Base-by-base conservation (phyloP, 208 protist species). In the Trypanosoma melophagium region DNA sequence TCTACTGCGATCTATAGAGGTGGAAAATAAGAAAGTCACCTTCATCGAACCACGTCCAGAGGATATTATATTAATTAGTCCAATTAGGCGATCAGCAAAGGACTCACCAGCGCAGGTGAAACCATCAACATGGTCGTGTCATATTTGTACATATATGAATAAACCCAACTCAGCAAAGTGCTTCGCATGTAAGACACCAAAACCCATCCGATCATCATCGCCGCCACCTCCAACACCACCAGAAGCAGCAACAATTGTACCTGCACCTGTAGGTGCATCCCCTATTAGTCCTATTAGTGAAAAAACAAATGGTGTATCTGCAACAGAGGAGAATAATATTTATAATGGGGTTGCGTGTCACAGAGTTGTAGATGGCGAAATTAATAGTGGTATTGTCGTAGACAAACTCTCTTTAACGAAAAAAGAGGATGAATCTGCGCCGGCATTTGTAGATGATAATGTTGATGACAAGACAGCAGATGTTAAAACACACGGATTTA, bases 1-100 rank as follows among this genome's bases (percentile, higher is more conserved):
- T 60, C 69, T 96, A 16, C 56, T 96, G 79, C 83, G 90, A 7
- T 83, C 81, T 60, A 77, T 96, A 49, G 87, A 91, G 75, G 66
- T 96, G n/a, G 80, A 93, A 61, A 77, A 56, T 45, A 74, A 78
- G 5, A 73, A 74, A 14, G 88, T 96, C 1, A 45, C 52, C 65
- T 90, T 96, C 55, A 65, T 71, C 8, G 83, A 92, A 7, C 81
- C 86, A 7, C 60, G 62, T 21, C 55, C 60, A 28, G 63, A 76
- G 52, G 90, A 96, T 66, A 79, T 90, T 49, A 71, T 96, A 24
- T 24, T 76, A 7, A 84, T 92, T 50, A 92, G 81, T 72, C 81
- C 87, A 10, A 68, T 80, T 45, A 78, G 90, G 63, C 19, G 41
- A 24, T 38, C 53, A 14, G 35, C 24, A 16, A 52, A 42, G 10